Conservation (phyloP, 2,329 filamentous ascomycete species). For the Endoconidiophora laricicola region DNA sequence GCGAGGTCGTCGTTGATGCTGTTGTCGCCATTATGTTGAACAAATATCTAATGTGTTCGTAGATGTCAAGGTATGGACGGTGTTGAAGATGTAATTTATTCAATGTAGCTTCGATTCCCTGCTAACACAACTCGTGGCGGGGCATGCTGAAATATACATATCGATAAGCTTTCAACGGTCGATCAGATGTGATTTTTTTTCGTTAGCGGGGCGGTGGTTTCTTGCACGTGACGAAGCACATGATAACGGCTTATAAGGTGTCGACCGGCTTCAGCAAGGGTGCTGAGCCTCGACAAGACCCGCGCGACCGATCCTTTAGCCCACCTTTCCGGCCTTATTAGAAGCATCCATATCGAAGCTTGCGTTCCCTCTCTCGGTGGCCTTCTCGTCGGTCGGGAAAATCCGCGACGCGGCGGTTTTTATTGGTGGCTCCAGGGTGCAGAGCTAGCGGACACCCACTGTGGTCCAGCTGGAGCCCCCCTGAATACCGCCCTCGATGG, state of each 20-base stretch:
- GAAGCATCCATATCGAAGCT: not conserved
- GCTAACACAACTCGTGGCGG: not conserved
- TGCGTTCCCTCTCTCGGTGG: not conserved
- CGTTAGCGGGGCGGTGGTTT: not conserved
- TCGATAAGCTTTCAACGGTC: slow-evolving; percentile 1
- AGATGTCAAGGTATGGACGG: not conserved
- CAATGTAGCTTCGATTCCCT: not conserved
- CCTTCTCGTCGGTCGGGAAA: not conserved
- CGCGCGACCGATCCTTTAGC: slow-evolving; percentile 12
- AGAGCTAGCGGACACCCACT: too few species aligned
- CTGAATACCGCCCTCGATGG: too few species aligned
- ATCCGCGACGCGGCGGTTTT: not conserved
- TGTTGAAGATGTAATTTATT: not conserved
- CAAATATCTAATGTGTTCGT: not conserved
- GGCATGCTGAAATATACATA: not conserved
- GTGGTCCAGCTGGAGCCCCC: too few species aligned
- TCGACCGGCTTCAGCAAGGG: too few species aligned
- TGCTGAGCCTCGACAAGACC: slow-evolving; percentile 7
- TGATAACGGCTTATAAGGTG: too few species aligned
- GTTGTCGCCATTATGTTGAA: slow-evolving; percentile 24
- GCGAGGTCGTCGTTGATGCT: slow-evolving; percentile 43
- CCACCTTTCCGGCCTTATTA: slow-evolving; percentile 7
- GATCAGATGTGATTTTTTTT: not conserved
- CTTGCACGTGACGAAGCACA: not conserved
- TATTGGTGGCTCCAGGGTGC: too few species aligned